Base-by-base conservation (phyloP, 1,284 basidiomycete genomes). In the Ganoderma lingzhi region DNA sequence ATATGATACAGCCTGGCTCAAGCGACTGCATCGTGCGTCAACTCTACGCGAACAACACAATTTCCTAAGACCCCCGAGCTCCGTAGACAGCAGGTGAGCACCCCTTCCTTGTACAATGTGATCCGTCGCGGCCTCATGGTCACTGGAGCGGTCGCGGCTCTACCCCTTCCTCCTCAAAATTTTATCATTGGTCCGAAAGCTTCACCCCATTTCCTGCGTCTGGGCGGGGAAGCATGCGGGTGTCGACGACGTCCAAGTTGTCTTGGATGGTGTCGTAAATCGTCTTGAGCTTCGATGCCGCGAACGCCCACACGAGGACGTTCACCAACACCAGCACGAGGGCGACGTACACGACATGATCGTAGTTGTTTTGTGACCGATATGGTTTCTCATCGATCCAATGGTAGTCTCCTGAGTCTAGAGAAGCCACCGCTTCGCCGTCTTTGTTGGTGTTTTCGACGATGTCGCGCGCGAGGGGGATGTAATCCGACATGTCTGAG, bases 281-380 rank as follows among this genome's bases (percentile, higher is more conserved):
- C 9, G 42, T n/a, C 44, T n/a, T 35, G 42, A 63, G 19, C 44
- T 45, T 45, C 44, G 17, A 28, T 44, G 28, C 41, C 6, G 62
- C 62, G 62, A 63, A 35, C 28, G 44, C 62, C 62, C 62, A 63
- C 2, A 45, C 62, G 44, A 63, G 62, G 6, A 63, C 44, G 32
- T 63, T 63, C 62, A 63, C 62, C 28, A 63, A 8, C 28, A 63
- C 44, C 10, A 63, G 30, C 17, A 12, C 62, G 32, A 45, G 19
- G 8, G 44, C 44, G 17, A 35, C 30, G 32, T n/a, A 48, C 12
- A 63, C 30, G 6, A 51, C 19, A 30, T 19, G 15, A n/a, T 19
- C 6, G 19, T 35, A 32, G 56, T n/a, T 59, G n/a, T 35, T 39
- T 39, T 6, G 19, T 5, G 35, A 19, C 32, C 12, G 32, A n/a